phyloP scores from a whole-genome alignment of 2,329 filamentous ascomycete genomes.

The Nigrospora oryzae region DNA sequence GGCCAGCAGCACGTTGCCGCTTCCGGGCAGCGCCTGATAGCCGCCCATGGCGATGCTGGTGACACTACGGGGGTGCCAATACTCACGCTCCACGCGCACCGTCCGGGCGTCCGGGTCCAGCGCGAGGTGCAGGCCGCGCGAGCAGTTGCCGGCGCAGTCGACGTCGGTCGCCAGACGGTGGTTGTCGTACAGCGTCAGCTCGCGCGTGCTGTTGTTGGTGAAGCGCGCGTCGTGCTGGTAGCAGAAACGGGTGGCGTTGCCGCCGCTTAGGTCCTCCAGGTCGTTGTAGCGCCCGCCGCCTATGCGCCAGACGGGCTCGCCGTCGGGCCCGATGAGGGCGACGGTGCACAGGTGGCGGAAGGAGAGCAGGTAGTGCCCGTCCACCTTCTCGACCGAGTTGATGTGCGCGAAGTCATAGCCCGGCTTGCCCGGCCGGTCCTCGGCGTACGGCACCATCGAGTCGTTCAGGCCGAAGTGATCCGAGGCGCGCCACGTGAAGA shows the following conservation, averaged over 20 bases:
- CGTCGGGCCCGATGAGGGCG: conserved; percentile 6
- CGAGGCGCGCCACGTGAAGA: conserved; percentile 5
- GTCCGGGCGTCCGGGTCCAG: conserved; percentile 2
- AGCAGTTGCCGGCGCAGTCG: conserved; percentile 5
- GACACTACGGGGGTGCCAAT: conserved; percentile 5
- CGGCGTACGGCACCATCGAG: conserved; percentile 1
- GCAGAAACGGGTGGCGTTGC: not conserved
- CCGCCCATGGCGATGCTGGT: too few relatives aligned
- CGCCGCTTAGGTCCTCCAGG: conserved; percentile 5
- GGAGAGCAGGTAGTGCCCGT: conserved; percentile 8
- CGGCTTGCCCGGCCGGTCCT: not conserved
- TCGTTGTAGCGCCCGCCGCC: conserved; percentile 7
- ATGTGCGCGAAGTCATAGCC: conserved; percentile 5
- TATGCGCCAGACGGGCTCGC: conserved; percentile 7
- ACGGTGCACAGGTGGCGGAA: conserved; percentile 6
- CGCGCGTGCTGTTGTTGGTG: conserved; percentile 2
- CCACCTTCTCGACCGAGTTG: conserved; percentile 6
- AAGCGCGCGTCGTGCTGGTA: conserved; percentile 9
- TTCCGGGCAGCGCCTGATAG: too few relatives aligned
- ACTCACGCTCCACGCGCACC: conserved; percentile 7
- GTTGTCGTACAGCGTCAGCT: conserved; percentile 9
- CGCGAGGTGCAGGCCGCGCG: conserved; percentile 4
- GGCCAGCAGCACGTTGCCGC: too few relatives aligned
- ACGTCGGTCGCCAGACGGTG: conserved; percentile 4
- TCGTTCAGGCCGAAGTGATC: conserved; percentile 4